Evolutionary conservation across 495 filamentous ascomycete genomes (phyloP).

Genomic region (Geoglossum glabrum): DNA sequence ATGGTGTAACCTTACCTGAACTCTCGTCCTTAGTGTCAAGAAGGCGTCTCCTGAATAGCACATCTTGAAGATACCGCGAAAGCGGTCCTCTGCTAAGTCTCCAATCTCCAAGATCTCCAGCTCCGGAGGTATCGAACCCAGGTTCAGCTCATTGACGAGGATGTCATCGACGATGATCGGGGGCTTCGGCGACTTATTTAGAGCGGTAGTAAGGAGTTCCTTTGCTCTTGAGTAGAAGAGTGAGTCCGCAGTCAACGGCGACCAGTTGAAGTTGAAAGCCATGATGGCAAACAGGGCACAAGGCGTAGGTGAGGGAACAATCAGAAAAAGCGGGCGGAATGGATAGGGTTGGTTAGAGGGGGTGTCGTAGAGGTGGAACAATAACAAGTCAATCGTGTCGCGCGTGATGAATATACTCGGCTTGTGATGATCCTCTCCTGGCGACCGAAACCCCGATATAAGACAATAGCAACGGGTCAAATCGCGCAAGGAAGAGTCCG

Average conservation of each 20-base stretch:
- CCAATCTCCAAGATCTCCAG: slow-evolving; percentile 94
- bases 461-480: too few relatives aligned
- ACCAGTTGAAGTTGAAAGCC: slow-evolving; percentile 99
- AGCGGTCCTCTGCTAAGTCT: slow-evolving; percentile 88
- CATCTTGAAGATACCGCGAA: slow-evolving; percentile 98
- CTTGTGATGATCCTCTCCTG: neutral
- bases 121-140: slow-evolving; percentile 78
- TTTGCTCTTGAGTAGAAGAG: slow-evolving; percentile 74
- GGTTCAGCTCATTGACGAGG: slow-evolving; percentile 89
- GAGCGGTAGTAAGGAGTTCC: slow-evolving; percentile 78
- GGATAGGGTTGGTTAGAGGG: neutral
- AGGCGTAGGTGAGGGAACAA: neutral
- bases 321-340: neutral
- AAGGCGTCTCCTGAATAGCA: slow-evolving; percentile 89
- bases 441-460: too few relatives aligned
- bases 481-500: too few relatives aligned
- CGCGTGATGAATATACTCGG: neutral
- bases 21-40: slow-evolving; percentile 79
- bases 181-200: slow-evolving; percentile 96
- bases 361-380: neutral
- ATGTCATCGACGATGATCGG: slow-evolving; percentile 99
- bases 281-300: slow-evolving; percentile 31
- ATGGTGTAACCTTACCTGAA: slow-evolving; percentile 43
- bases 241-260: slow-evolving; percentile 87
- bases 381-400: neutral